Base-by-base conservation (phyloP, 345 rosid genomes). In the Populus euphratica region DNA sequence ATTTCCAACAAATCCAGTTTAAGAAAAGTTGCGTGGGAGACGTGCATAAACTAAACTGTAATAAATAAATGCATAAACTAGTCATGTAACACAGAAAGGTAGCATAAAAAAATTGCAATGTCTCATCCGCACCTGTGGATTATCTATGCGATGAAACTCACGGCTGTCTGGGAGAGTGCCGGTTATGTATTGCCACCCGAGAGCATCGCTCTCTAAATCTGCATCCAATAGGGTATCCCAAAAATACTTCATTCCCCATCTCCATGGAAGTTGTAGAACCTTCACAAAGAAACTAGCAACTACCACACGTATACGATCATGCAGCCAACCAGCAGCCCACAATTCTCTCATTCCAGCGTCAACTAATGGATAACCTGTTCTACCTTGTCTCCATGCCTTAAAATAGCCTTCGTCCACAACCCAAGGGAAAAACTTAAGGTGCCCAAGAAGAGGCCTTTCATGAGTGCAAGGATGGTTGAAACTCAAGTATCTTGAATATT, bases 211-310 rank as follows among this genome's bases (percentile, higher is more conserved):
- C 78, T 95, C 99, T 78, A 95, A 85, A 82, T 95, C 99, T 0
- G 99, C 98, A 83, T 95, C 99, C 70, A 95, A 86, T 67, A 95
- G 92, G 69, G 98, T 95, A 82, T 95, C 99, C 99, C 99, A 95
- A 83, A 93, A 95, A 79, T 95, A 95, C 86, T 95, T 95, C 99
- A 95, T 95, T 56, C 99, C 99, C 99, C 99, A 95, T 86, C 96
- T 80, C 99, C 99, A 95, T 0, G 99, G 99, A 82, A 95, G 91
- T 81, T 92, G 98, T 70, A 95, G 85, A 81, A 95, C 97, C 86
- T 95, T 95, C 62, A 95, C 99, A 77, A 95, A 95, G 88, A 95
- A 95, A 85, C 99, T 95, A 62, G 99, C 90, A 75, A 95, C 99
- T 44, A 95, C 99, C 3, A 95, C 97, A 79, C 99, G 79, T 81